Evolutionary conservation across 2,329 filamentous ascomycete genomes (phyloP), one percentile per base, ranked within the genome.

Genomic region (Fusarium scirpi): DNA sequence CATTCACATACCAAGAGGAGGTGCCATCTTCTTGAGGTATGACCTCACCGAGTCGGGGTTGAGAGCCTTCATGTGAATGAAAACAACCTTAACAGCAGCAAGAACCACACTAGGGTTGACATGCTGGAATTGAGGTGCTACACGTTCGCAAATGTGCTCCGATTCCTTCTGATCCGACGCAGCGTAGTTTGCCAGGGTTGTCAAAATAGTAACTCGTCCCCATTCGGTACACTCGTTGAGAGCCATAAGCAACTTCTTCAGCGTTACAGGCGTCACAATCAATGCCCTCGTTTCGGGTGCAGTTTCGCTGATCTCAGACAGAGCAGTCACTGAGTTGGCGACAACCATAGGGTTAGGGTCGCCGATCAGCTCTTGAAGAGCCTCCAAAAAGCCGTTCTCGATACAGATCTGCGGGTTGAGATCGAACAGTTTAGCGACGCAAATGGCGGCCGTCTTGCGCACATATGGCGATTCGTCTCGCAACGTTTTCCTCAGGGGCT

Each of bases 311-410:
- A 99, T 99, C 79, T 99, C 96, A 11, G 93, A 91, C 54, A 99
- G 86, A 5, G 96, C 96, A 68, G 94, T 95, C 11, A 99, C 96
- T 16, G 94, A 96, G 83, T 99, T 99, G 69, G 96, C 96, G 62
- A 99, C 96, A 6, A 99, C 96, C 95, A 98, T 99, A 5, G 96
- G 96, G 80, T 99, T 99, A 5, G 96, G 93, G 79, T 99, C 96
- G 57, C 94, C 95, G 72, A 99, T 97, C 84, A 99, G 84, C 81
- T 99, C 96, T 81, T 99, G 95, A 57, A 99, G 83, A 25, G 89
- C 94, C 80, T 98, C 94, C 51, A 99, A 82, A 80, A 99, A 99
- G 47, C 96, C 96, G 75, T 99, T 98, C 78, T 99, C 96, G 60
- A 99, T 88, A 78, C 95, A 98, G 89, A 98, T 92, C 41, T 87